A percentile compares a stretch with the other conserved stretches of the same genome.
phyloP scores from a whole-genome alignment of 2,329 filamentous ascomycete genomes.

The Metarhizium guizhouense region DNA sequence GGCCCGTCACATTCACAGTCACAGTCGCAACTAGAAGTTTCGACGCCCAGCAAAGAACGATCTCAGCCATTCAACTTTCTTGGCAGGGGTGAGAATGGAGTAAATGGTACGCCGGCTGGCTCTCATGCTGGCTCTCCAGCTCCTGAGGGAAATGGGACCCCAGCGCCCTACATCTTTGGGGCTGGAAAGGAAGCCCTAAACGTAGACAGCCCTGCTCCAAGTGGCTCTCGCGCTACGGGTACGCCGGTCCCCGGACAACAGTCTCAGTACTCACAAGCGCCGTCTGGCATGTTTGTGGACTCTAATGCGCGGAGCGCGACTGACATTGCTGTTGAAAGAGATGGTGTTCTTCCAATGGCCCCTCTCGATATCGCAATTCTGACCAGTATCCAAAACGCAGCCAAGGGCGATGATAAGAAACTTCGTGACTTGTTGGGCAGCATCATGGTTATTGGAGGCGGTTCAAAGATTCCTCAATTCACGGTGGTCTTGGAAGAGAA shows the following conservation, averaged over 20 bases:
- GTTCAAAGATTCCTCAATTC: conserved; percentile 71
- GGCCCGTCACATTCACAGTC: conserved; percentile 31
- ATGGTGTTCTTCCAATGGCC: conserved; percentile 71
- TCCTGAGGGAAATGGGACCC: conserved; percentile 67
- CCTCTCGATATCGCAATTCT: conserved; percentile 85
- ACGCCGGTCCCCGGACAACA: conserved; percentile 29
- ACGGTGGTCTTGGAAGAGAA: conserved; percentile 75
- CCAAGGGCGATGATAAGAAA: conserved; percentile 85
- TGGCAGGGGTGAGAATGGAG: conserved; percentile 55
- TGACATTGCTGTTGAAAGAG: conserved; percentile 58
- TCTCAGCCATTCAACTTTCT: conserved; percentile 62
- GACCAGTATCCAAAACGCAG: conserved; percentile 78
- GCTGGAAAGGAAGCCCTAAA: conserved; percentile 33
- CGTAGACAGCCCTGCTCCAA: conserved; percentile 44
- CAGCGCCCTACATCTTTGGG: conserved; percentile 50
- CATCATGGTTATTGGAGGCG: conserved; percentile 86
- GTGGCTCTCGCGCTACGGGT: conserved; percentile 40
- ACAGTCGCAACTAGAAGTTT: conserved; percentile 32
- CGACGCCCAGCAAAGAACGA: conserved; percentile 54
- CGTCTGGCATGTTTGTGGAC: conserved; percentile 41
- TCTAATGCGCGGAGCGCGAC: conserved; percentile 39
- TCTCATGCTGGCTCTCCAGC: conserved; percentile 83
- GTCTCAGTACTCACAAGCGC: conserved; percentile 25
- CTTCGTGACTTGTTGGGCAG: conserved; percentile 80
- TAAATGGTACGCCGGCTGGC: conserved; percentile 69